Evolutionary conservation across 2,329 filamentous ascomycete species (phyloP).

Genomic region (Diplodia scrobiculata): DNA sequence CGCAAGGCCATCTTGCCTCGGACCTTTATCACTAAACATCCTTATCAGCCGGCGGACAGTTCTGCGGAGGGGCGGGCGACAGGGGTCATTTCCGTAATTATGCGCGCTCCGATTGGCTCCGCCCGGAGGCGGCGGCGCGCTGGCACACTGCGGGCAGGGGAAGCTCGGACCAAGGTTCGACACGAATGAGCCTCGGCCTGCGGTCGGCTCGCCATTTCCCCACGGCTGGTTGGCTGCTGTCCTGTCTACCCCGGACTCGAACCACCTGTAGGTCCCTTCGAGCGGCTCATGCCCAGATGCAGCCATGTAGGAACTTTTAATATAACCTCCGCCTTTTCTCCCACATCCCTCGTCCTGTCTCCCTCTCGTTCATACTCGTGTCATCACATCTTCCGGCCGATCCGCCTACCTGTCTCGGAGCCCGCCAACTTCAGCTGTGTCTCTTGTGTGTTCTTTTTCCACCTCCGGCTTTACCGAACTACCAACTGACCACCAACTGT

Average conservation of each 20-base stretch:
- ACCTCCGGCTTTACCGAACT: not conserved
- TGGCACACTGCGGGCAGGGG: not conserved
- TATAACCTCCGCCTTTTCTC: not conserved
- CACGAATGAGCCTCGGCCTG: slow-evolving; percentile 13
- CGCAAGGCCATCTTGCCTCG: not conserved
- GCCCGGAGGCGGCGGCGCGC: not conserved
- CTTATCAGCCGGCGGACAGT: not conserved
- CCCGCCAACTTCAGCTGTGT: slow-evolving; percentile 3
- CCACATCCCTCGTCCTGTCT: not conserved
- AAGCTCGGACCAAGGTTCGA: not conserved
- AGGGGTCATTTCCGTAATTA: not conserved
- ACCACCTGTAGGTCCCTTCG: not conserved
- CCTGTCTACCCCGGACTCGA: slow-evolving; percentile 19
- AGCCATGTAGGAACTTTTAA: slow-evolving; percentile 3
- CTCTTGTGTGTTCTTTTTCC: too few relatives aligned
- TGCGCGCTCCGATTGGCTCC: slow-evolving; percentile 4
- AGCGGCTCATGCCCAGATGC: not conserved
- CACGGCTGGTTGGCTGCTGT: not conserved
- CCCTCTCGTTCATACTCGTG: not conserved
- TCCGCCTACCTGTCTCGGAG: slow-evolving; percentile 17
- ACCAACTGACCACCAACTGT: not conserved
- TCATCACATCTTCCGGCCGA: not conserved
- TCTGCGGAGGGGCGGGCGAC: not conserved
- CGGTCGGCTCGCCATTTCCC: slow-evolving; percentile 10
- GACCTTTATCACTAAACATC: slow-evolving; percentile 1